Evolutionary conservation across 495 filamentous ascomycete genomes (phyloP).

Genomic region (Filosporella fistucella): DNA sequence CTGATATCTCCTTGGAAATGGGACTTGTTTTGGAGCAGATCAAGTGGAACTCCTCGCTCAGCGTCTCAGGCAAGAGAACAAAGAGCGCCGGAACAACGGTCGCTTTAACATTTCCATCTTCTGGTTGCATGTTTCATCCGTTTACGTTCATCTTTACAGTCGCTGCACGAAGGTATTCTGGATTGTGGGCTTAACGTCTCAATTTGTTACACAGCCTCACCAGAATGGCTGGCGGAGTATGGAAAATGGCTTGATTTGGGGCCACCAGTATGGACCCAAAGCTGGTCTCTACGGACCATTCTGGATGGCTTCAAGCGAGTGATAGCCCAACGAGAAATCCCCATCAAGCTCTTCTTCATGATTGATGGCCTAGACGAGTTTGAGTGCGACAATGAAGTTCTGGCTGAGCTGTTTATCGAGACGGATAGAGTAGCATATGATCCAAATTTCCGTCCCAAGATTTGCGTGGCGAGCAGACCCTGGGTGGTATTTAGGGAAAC

Average conservation of each 20-base stretch:
- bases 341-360: constrained; percentile 26
- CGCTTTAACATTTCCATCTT: too few relatives aligned
- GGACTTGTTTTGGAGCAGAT: too few relatives aligned
- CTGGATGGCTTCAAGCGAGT: not conserved
- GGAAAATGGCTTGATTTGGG: not conserved
- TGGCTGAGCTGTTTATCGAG: constrained; percentile 15
- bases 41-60: too few relatives aligned
- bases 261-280: not conserved
- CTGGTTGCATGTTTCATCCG: too few relatives aligned
- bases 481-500: constrained; percentile 37
- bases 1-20: too few relatives aligned
- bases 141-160: too few relatives aligned
- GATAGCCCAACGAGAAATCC: not conserved
- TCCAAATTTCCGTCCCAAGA: constrained; percentile 30
- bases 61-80: too few relatives aligned
- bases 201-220: too few relatives aligned
- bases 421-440: not conserved
- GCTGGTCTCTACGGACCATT: not conserved
- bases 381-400: constrained; percentile 18
- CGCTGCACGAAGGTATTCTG: too few relatives aligned
- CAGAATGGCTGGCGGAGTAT: too few relatives aligned
- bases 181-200: too few relatives aligned
- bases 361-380: constrained; percentile 47
- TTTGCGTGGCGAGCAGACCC: constrained; percentile 46
- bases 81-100: too few relatives aligned